Evolutionary conservation across 139 green algal species (phyloP).

Genomic region (Tetraselmis striata): DNA sequence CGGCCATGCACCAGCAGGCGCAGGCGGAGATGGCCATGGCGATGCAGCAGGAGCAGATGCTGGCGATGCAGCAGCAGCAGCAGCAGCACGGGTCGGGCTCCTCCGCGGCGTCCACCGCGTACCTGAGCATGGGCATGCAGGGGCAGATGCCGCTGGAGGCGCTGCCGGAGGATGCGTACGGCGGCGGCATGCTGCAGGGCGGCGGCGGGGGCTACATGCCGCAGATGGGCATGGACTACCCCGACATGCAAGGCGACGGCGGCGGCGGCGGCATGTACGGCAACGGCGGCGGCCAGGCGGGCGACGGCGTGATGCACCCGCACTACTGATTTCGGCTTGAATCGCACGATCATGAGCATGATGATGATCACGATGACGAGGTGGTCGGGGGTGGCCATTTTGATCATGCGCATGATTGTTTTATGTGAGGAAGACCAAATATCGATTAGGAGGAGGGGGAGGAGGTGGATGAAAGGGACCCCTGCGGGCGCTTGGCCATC

Average conservation of each 20-base stretch:
- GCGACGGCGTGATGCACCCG: not conserved
- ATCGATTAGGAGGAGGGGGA: no score
- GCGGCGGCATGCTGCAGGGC: not conserved
- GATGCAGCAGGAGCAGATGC: not conserved
- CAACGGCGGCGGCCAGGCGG: not conserved
- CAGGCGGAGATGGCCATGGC: not conserved
- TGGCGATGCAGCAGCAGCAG: not conserved
- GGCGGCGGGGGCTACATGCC: no score
- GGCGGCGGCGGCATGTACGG: not conserved
- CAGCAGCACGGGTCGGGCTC: no score
- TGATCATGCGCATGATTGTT: no score
- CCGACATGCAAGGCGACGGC: not conserved
- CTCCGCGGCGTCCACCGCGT: no score
- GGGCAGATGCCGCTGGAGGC: not conserved
- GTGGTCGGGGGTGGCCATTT: not conserved
- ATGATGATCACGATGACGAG: not conserved
- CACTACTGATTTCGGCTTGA: no score
- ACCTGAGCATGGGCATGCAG: no score
- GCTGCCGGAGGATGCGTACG: not conserved
- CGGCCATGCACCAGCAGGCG: not conserved
- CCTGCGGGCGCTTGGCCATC: no score
- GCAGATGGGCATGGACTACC: no score
- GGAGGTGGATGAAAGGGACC: no score
- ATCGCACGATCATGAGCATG: no score
- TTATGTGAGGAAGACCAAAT: no score